Conservation (phyloP, 2,329 filamentous ascomycete species). For the Diplocarpon mali region DNA sequence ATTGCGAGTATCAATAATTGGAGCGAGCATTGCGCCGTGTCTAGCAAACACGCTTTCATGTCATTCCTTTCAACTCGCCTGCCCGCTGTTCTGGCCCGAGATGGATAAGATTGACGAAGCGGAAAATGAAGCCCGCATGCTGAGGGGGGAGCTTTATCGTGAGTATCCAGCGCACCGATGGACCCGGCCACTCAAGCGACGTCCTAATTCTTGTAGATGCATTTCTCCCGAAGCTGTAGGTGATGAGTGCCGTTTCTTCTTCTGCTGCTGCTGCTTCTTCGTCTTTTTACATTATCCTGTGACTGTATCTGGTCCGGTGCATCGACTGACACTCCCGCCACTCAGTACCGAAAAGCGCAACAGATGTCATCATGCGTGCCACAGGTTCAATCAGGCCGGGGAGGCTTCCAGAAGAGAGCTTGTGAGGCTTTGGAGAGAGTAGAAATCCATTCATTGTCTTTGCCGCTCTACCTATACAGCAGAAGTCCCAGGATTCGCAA, state of each 20-base stretch:
- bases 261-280: too few species aligned
- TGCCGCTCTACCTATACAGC: background rate
- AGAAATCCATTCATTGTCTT: constrained; percentile 26
- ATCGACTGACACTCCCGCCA: too few species aligned
- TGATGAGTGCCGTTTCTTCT: too few species aligned
- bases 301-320: too few species aligned
- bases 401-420: constrained; percentile 49
- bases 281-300: too few species aligned
- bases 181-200: background rate
- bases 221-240: constrained; percentile 55
- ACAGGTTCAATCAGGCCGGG: constrained; percentile 51
- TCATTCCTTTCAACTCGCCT: too few species aligned
- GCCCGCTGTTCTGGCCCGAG: background rate
- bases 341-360: constrained; percentile 38
- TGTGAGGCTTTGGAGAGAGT: constrained; percentile 63
- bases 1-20: background rate
- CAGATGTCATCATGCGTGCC: constrained; percentile 50
- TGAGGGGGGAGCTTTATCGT: constrained; percentile 56
- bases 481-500: background rate
- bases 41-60: too few species aligned
- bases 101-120: constrained; percentile 29
- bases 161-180: background rate
- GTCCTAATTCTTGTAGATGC: constrained; percentile 27
- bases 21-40: too few species aligned
- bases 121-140: constrained; percentile 47